Evolutionary conservation across 1,284 basidiomycete species (phyloP).

Genomic region (Heterobasidion annosum): DNA sequence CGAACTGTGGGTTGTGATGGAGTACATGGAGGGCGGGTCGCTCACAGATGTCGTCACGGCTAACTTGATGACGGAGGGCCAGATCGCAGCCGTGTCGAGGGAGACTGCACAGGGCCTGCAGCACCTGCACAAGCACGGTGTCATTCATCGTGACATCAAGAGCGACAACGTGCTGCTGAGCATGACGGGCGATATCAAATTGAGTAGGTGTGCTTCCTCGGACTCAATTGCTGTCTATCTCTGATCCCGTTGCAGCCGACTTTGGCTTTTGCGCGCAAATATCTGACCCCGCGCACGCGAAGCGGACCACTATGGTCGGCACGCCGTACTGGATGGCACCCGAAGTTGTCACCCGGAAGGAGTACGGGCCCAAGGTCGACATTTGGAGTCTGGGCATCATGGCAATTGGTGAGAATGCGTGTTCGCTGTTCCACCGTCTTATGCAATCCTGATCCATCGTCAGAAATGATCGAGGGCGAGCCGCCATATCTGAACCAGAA

Average conservation of each 20-base stretch:
- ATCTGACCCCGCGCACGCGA: conserved; percentile 76
- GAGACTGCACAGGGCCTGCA: conserved; percentile 89
- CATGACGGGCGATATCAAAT: conserved; percentile 92
- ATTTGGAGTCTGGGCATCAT: conserved; percentile 99
- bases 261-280: conserved; percentile 99
- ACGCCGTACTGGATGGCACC: conserved; percentile 99
- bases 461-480: conserved; percentile 99
- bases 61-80: conserved; percentile 91
- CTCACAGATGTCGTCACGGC: conserved; percentile 96
- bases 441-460: conserved; percentile 4
- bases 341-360: conserved; percentile 96
- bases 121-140: conserved; percentile 89
- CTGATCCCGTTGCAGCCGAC: conserved; percentile 56
- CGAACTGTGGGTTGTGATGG: conserved; percentile 99
- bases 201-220: conserved; percentile 57
- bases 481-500: conserved; percentile 98
- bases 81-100: conserved; percentile 89
- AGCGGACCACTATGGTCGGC: conserved; percentile 99
- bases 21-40: conserved; percentile 96
- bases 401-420: conserved; percentile 73
- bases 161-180: conserved; percentile 93
- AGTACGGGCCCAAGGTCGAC: conserved; percentile 98
- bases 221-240: conserved; percentile 1
- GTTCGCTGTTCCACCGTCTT: not conserved
- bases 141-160: conserved; percentile 98